Evolutionary conservation across 371 early-diverging fungal species (phyloP).

Genomic region (Apophysomyces sp.): DNA sequence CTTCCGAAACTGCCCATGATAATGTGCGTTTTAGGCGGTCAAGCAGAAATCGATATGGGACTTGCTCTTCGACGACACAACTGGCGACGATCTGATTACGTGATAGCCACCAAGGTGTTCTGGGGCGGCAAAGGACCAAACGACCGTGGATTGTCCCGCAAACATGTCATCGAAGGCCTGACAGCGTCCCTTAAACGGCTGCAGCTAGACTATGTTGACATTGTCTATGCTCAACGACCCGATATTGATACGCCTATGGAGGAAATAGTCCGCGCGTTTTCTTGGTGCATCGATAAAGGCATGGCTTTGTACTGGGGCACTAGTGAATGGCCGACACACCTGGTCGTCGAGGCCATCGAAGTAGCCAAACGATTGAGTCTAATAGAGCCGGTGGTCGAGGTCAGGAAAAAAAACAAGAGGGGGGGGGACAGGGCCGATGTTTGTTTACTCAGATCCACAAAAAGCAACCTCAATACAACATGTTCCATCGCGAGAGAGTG

Average conservation of each 20-base stretch:
- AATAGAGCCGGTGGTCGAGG: slow-evolving; percentile 61
- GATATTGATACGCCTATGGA: slow-evolving; percentile 69
- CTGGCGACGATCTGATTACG: slow-evolving; percentile 67
- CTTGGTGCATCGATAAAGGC: slow-evolving; percentile 75
- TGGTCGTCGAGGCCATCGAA: slow-evolving; percentile 71
- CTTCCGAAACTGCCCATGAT: too few species aligned
- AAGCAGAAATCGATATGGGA: slow-evolving; percentile 75
- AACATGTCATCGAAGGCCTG: slow-evolving; percentile 81
- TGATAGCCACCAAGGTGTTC: slow-evolving; percentile 79
- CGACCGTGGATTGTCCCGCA: slow-evolving; percentile 76
- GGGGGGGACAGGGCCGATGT: background rate
- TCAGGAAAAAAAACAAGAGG: background rate
- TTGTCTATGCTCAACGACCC: slow-evolving; percentile 80
- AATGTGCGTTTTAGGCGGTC: too few species aligned
- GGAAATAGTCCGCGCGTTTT: slow-evolving; percentile 84
- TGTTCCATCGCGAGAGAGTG: slow-evolving; percentile 75
- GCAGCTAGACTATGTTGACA: slow-evolving; percentile 74
- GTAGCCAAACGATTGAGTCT: slow-evolving; percentile 64
- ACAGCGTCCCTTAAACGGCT: slow-evolving; percentile 69
- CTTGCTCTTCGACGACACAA: slow-evolving; percentile 58
- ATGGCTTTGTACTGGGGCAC: slow-evolving; percentile 84
- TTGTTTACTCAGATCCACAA: slow-evolving; percentile 29
- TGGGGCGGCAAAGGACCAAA: slow-evolving; percentile 79
- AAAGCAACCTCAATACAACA: slow-evolving; percentile 80
- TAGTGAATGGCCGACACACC: slow-evolving; percentile 77